Evolutionary conservation across 2,329 filamentous ascomycete species (phyloP).

Genomic region (Neoarthrinium moseri): DNA sequence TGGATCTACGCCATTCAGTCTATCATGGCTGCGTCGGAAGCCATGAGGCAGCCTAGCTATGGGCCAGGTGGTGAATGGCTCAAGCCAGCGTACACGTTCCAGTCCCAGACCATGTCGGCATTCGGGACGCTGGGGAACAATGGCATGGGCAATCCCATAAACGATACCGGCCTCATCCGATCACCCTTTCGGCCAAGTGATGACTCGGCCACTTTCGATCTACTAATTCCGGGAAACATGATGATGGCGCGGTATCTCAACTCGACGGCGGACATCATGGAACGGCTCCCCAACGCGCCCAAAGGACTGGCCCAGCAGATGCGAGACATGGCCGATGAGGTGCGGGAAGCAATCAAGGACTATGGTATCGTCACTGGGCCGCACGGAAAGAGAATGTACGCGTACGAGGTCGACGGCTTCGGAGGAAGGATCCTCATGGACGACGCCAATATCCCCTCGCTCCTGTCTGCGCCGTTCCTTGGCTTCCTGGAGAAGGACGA

Average conservation of each 20-base stretch:
- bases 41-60: constrained; percentile 67
- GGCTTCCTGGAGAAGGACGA: constrained; percentile 47
- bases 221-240: constrained; percentile 77
- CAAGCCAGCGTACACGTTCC: constrained; percentile 65
- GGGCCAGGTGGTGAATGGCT: constrained; percentile 51
- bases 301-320: constrained; percentile 41
- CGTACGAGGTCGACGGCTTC: constrained; percentile 67
- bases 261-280: constrained; percentile 35
- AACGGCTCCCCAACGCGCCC: constrained; percentile 29
- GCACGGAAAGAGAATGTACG: constrained; percentile 61
- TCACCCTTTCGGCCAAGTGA: constrained; percentile 79
- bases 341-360: constrained; percentile 64
- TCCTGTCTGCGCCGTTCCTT: constrained; percentile 55
- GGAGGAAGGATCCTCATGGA: constrained; percentile 59
- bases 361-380: constrained; percentile 51
- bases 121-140: constrained; percentile 71
- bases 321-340: constrained; percentile 52
- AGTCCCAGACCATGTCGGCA: constrained; percentile 61
- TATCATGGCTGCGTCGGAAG: constrained; percentile 56
- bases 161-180: constrained; percentile 68
- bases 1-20: constrained; percentile 68
- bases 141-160: constrained; percentile 71
- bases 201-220: constrained; percentile 74
- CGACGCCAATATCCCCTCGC: constrained; percentile 59
- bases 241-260: constrained; percentile 59